Conservation (phyloP, 1,284 basidiomycete genomes). For the Meira miltonrushii region DNA sequence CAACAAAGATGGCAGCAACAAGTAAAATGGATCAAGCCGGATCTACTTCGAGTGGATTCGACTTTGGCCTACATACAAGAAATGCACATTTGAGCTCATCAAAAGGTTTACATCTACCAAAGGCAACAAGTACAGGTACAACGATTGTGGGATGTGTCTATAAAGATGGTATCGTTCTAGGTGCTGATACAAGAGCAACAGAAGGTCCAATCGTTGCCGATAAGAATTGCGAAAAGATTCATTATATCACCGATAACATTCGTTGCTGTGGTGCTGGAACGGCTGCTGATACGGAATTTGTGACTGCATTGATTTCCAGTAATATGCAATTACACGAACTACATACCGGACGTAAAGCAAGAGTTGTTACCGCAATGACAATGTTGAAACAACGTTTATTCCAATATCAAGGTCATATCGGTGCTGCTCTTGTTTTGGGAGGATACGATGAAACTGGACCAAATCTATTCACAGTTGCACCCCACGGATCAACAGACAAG, state of each 20-base stretch:
- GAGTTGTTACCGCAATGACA: conserved; percentile 95
- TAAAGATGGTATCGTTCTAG: conserved; percentile 85
- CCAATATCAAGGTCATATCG: conserved; percentile 84
- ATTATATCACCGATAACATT: conserved; percentile 66
- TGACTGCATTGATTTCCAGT: conserved; percentile 47
- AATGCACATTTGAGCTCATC: conserved; percentile 72
- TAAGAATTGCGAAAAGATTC: conserved; percentile 99
- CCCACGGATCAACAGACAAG: conserved; percentile 97
- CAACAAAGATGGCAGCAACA: no score
- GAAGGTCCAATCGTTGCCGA: conserved; percentile 93
- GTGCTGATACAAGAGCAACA: conserved; percentile 93
- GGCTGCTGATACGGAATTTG: conserved; percentile 95
- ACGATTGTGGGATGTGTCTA: conserved; percentile 89
- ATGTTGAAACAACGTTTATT: conserved; percentile 88
- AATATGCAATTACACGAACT: conserved; percentile 52
- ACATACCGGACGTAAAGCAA: conserved; percentile 54
- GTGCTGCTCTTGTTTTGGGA: conserved; percentile 93
- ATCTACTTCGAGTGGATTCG: conserved; percentile 58
- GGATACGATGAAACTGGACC: conserved; percentile 89
- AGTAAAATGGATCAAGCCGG: no score
- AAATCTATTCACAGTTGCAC: conserved; percentile 91
- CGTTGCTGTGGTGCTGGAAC: conserved; percentile 98
- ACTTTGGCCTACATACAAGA: conserved; percentile 68
- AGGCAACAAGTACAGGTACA: conserved; percentile 69
- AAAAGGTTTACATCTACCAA: conserved; percentile 59